A percentile compares a stretch with the other conserved stretches of the same genome.
phyloP scores from a whole-genome alignment of 768 basidiomycete genomes.

The Agaricus sinodeliciosus region DNA sequence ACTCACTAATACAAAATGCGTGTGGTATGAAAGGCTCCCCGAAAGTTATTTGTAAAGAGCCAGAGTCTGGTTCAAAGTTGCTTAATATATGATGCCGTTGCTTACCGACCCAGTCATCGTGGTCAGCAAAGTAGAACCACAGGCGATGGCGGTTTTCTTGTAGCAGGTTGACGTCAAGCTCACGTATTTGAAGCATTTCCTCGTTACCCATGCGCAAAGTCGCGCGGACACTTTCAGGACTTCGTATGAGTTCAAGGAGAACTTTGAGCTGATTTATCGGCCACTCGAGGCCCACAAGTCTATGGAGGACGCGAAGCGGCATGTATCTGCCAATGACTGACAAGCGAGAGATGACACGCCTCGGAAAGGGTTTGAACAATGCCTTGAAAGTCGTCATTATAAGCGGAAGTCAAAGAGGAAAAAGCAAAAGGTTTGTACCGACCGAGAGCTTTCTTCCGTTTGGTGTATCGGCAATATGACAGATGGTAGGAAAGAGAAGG shows the following conservation, averaged over 20 bases:
- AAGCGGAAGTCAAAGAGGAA: not conserved
- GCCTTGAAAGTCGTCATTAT: conserved; percentile 19
- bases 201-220: conserved; percentile 56
- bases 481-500: conserved; percentile 67
- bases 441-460: conserved; percentile 58
- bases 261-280: conserved; percentile 39
- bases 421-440: conserved; percentile 17
- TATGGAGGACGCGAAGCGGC: conserved; percentile 29
- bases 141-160: conserved; percentile 29
- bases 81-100: conserved; percentile 40
- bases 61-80: conserved; percentile 28
- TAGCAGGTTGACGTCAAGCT: conserved; percentile 42
- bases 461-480: conserved; percentile 55
- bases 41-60: conserved; percentile 32
- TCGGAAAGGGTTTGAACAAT: conserved; percentile 42
- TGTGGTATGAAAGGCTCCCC: conserved; percentile 51
- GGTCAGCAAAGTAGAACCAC: conserved; percentile 52
- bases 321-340: conserved; percentile 38
- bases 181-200: conserved; percentile 59
- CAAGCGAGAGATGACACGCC: conserved; percentile 32
- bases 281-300: conserved; percentile 42
- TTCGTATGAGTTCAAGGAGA: conserved; percentile 42
- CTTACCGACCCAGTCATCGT: conserved; percentile 66
- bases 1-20: conserved; percentile 69
- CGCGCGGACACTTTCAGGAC: conserved; percentile 44